Evolutionary conservation across 805 yeast species (phyloP), one percentile per base, ranked within the genome.

Genomic region (Zygoascus tannicola): DNA sequence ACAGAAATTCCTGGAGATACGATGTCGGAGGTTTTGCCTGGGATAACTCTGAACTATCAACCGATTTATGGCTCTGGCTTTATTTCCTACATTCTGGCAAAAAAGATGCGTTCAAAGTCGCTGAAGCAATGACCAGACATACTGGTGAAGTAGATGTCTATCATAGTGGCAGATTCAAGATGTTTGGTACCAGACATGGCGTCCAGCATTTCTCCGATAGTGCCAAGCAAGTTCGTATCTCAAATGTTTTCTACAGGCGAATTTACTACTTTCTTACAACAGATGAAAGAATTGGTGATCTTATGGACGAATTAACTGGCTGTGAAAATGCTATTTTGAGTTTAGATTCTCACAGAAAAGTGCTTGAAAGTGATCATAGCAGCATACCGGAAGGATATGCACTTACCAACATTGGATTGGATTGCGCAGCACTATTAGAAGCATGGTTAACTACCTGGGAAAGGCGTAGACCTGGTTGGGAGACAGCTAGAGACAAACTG

Each of bases 1-100:
- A 19, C 23, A 16, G 32, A 4, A 36, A 41, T 34, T 28, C 38
- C 12, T 41, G 44, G 44, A 19, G 44, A 19, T 41, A 41, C 20
- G 44, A 41, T 34, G 44, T 41, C 16, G 44, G 44, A 15, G 44
- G 44, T 3, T 41, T 41, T 41, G 44, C 44, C 15, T 41, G 44
- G 44, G 44, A 41, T 21, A 41, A 41, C 20, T 41, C 44, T 3
- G 44, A 41, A 22, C 44, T 41, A 16, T 30, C 37, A 19, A 41
- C 44, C 5, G 44, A 41, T 20, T 22, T 41, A 14, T 41, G 44
- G 44, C 38, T 41, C 7, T 41, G 44, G 44, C 44, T 41, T 3
- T 41, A 41, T 22, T 41, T 32, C 32, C 20, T 41, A 4, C 44
- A 41, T 18, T 20, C 44, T 5, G 44, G 44, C 15, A 12, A 32